These are phyloP conservation scores for Schizochytrium sp. DNA, from an alignment of 108 stramenopile genomes.

Conservation along the genomic window DNA sequence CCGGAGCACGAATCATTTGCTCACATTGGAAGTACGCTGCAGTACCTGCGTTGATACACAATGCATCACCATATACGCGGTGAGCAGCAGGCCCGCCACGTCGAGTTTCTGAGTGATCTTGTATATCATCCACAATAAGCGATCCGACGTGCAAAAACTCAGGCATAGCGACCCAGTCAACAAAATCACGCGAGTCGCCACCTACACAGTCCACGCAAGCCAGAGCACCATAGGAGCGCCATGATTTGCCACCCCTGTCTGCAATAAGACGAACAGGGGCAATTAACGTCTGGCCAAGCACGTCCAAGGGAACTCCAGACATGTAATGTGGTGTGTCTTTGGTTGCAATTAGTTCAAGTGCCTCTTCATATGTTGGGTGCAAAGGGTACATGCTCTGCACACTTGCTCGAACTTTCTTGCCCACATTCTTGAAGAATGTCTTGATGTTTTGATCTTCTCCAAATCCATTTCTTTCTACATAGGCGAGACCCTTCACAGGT, in stretches of 20 bases:
- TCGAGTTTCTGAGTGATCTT: conserved; percentile 58
- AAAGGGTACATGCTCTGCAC: conserved; percentile 64
- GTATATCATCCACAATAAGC: conserved; percentile 64
- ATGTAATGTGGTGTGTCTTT: conserved; percentile 55
- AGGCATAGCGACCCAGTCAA: conserved; percentile 64
- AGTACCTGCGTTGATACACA: conserved; percentile 64
- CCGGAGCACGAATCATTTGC: conserved; percentile 50
- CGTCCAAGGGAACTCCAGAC: conserved; percentile 38
- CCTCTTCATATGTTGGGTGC: conserved; percentile 59
- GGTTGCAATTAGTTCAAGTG: conserved; percentile 39
- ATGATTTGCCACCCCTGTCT: conserved; percentile 64
- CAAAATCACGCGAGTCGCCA: conserved; percentile 64
- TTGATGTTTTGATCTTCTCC: background rate
- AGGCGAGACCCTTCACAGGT: conserved; percentile 48
- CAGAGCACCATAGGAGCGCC: conserved; percentile 65
- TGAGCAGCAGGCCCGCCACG: conserved; percentile 59
- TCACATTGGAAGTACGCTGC: conserved; percentile 65
- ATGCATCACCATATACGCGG: conserved; percentile 42
- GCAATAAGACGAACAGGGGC: conserved; percentile 59
- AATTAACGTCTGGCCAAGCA: conserved; percentile 42
- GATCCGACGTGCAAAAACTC: conserved; percentile 67
- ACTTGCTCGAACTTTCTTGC: conserved; percentile 24
- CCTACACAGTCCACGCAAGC: conserved; percentile 65
- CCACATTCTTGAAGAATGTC: conserved; percentile 64
- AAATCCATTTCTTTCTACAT: conserved; percentile 64